Percentiles rank a stretch among this genome's conserved stretches.
phyloP scores from a whole-genome alignment of 495 filamentous ascomycete species.

The Penicillium cosmopolitanum region DNA sequence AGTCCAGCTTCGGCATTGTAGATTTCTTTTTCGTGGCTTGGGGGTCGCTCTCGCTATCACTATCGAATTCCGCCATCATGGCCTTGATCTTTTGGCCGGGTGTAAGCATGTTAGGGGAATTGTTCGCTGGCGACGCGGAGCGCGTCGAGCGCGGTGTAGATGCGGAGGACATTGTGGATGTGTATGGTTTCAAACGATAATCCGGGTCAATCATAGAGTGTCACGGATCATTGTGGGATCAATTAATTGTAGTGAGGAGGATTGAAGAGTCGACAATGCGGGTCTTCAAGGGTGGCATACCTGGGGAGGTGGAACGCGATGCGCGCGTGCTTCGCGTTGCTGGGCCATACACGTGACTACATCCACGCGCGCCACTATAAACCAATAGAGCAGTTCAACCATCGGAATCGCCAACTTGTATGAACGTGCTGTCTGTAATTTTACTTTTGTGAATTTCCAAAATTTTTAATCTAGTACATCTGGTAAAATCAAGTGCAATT shows the following conservation, averaged over 20 bases:
- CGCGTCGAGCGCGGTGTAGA: conserved; percentile 51
- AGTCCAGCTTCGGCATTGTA: conserved; percentile 29
- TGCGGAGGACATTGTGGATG: conserved; percentile 41
- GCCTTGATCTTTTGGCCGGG: conserved; percentile 72
- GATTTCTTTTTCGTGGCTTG: conserved; percentile 19
- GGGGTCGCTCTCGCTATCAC: conserved; percentile 57
- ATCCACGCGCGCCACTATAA: background rate
- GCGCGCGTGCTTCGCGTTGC: conserved; percentile 37
- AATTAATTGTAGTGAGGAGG: conserved; percentile 3
- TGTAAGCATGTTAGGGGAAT: conserved; percentile 56
- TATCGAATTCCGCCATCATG: conserved; percentile 65
- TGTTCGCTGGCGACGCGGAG: conserved; percentile 36
- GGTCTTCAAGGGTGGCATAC: conserved; percentile 29
- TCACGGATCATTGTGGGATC: conserved; percentile 11
- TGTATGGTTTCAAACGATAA: background rate
- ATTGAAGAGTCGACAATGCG: conserved; percentile 11
- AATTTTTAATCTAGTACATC: too few species aligned
- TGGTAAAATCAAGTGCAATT: too few species aligned
- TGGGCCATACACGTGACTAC: conserved; percentile 23
- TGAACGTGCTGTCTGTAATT: too few species aligned
- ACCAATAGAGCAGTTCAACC: background rate
- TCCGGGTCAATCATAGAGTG: background rate
- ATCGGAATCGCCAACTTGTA: too few species aligned
- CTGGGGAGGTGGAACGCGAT: conserved; percentile 22
- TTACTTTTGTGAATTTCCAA: too few species aligned